These are phyloP conservation scores for Saturnispora hagleri DNA, from an alignment of 805 yeast species.

Conservation along the genomic window DNA sequence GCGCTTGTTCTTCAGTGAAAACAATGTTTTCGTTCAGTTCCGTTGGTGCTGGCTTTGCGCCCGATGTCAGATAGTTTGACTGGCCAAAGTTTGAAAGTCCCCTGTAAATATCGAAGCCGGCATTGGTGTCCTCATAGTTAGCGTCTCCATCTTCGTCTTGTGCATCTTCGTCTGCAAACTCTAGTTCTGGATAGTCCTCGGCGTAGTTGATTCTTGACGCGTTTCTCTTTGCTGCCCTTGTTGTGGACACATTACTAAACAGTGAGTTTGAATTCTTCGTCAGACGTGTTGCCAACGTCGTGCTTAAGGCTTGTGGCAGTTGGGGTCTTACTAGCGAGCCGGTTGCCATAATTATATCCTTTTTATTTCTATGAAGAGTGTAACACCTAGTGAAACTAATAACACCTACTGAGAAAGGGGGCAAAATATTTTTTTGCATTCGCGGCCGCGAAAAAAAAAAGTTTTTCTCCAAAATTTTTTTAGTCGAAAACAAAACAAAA, in stretches of 20 bases:
- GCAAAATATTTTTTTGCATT: not conserved
- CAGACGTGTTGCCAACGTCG: conserved; percentile 65
- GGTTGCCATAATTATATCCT: not conserved
- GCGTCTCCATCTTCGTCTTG: conserved; percentile 57
- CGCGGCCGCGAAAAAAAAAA: not conserved
- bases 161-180: conserved; percentile 44
- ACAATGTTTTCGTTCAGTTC: conserved; percentile 26
- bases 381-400: too few relatives aligned
- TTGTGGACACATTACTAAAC: conserved; percentile 62
- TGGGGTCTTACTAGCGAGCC: conserved; percentile 19
- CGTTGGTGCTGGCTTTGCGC: conserved; percentile 31
- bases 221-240: conserved; percentile 66
- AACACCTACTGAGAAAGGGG: not conserved
- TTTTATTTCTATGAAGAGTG: not conserved
- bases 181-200: conserved; percentile 59
- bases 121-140: conserved; percentile 55
- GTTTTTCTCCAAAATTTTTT: not conserved
- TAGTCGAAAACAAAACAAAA: too few relatives aligned
- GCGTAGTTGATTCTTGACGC: conserved; percentile 70
- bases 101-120: conserved; percentile 26
- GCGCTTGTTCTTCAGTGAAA: conserved; percentile 27
- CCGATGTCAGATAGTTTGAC: conserved; percentile 23
- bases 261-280: conserved; percentile 68
- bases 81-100: conserved; percentile 17
- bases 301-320: conserved; percentile 71